Evolutionary conservation across 192 early-diverging fungal genomes (phyloP), one percentile per base, ranked within the genome.

Genomic region (Umbelopsis isabellina): DNA sequence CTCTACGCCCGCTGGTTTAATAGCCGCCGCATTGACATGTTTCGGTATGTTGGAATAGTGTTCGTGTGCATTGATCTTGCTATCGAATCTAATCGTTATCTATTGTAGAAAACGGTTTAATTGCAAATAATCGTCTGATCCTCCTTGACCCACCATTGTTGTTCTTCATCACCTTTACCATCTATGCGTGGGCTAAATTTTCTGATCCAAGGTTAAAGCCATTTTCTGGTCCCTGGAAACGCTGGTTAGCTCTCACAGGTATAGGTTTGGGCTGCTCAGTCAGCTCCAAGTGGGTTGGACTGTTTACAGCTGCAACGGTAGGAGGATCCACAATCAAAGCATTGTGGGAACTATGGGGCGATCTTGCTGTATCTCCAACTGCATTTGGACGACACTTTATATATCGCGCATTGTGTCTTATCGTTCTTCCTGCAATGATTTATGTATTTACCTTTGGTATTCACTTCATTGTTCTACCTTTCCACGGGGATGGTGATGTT

Each of bases 231-330:
- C 71, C 79, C 51, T 98, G 96, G 96, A 96, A 92, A 88, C 35
- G 84, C 12, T 97, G 94, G 89, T 81, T 98, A 45, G 67, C 87
- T 37, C 69, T 94, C 73, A 96, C 97, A 7, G 97, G 97, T 7
- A 71, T 92, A 66, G 87, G 86, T 35, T 72, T 98, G 69, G 94
- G 92, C 13, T 80, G 86, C 49, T 81, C 86, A 20, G 70, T 84
- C 21, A 90, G 96, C 70, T 88, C 91, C 79, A 99, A 99, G 76
- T 94, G 94, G 94, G 96, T 98, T 20, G 97, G 97, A 13, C 79
- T 98, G 44, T 95, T 99, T 67, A 88, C 91, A 7, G 86, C 98
- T 66, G 93, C 91, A 11, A 84, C 91, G 3, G 85, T 99, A 66
- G 96, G 96, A 21, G 75, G 91, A 41, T 93, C 93, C 46, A 93